phyloP scores from a whole-genome alignment of 2,329 filamentous ascomycete species.

The Stemphylium vesicarium region DNA sequence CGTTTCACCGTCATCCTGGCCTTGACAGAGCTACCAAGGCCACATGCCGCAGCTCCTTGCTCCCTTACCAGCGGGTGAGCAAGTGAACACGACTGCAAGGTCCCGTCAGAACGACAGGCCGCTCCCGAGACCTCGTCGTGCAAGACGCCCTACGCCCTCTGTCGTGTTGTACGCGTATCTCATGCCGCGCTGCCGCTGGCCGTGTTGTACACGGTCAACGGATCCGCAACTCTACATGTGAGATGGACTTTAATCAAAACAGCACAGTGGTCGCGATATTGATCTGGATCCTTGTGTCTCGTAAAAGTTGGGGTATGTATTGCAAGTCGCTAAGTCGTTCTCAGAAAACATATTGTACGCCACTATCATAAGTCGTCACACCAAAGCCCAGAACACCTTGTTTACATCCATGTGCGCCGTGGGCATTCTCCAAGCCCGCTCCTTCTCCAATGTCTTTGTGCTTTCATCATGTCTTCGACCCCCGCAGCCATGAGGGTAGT shows the following conservation, averaged over 20 bases:
- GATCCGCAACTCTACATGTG: no score
- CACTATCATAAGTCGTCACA: constrained; percentile 3
- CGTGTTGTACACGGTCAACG: no score
- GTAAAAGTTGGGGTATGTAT: background rate
- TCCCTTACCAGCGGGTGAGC: background rate
- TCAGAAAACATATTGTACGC: background rate
- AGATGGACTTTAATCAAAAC: background rate
- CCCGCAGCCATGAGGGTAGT: constrained; percentile 24
- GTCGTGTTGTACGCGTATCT: no score
- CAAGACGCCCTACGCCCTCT: background rate
- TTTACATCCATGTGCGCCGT: background rate
- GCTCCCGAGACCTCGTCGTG: background rate
- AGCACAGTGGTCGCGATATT: background rate
- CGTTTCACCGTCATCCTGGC: background rate
- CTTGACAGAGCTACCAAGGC: background rate
- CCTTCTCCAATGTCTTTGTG: background rate
- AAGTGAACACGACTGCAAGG: constrained; percentile 15
- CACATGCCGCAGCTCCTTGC: constrained; percentile 13
- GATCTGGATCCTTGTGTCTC: background rate
- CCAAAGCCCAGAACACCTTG: background rate
- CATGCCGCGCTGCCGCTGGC: no score
- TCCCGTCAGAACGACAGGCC: constrained; percentile 9
- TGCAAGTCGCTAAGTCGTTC: constrained; percentile 6
- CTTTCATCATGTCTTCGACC: background rate
- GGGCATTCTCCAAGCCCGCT: background rate